Conservation (phyloP, 2,329 filamentous ascomycete genomes). For the Penicillium griseofulvum region DNA sequence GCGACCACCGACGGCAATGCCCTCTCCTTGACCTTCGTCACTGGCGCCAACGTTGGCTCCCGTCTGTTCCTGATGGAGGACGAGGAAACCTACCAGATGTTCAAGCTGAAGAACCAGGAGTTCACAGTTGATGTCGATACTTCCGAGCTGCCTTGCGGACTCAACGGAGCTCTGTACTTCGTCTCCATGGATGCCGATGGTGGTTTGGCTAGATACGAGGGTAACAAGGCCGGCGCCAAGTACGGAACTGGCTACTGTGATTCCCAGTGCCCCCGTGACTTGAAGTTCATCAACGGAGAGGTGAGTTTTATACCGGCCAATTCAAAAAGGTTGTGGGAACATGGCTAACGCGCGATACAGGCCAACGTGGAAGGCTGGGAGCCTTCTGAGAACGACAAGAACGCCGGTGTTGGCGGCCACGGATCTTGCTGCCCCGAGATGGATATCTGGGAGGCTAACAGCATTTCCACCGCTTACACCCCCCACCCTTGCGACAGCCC, state of each 20-base stretch:
- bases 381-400: slow-evolving; percentile 53
- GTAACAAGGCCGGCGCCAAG: slow-evolving; percentile 57
- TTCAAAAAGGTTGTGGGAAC: neutral
- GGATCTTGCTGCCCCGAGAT: slow-evolving; percentile 68
- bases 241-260: slow-evolving; percentile 66
- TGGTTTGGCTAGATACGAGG: slow-evolving; percentile 51
- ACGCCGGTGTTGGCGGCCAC: slow-evolving; percentile 52
- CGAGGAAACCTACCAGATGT: slow-evolving; percentile 62
- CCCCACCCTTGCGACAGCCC: slow-evolving; percentile 61
- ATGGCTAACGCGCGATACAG: slow-evolving; percentile 15
- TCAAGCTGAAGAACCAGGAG: slow-evolving; percentile 65
- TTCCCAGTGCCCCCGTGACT: slow-evolving; percentile 55
- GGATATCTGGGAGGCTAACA: slow-evolving; percentile 71
- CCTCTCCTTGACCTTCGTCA: slow-evolving; percentile 51
- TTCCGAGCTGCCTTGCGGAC: slow-evolving; percentile 64
- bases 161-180: slow-evolving; percentile 71
- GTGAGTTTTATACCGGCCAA: slow-evolving; percentile 3
- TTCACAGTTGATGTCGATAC: slow-evolving; percentile 72
- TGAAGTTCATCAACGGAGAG: slow-evolving; percentile 47
- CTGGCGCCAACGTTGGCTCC: slow-evolving; percentile 46
- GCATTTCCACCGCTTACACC: slow-evolving; percentile 62
- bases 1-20: slow-evolving; percentile 51
- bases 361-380: slow-evolving; percentile 57
- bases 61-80: slow-evolving; percentile 65
- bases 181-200: slow-evolving; percentile 62